Evolutionary conservation across 2,329 filamentous ascomycete species (phyloP), one percentile per base, ranked within the genome.

Genomic region (Neopestalotiopsis rosae): DNA sequence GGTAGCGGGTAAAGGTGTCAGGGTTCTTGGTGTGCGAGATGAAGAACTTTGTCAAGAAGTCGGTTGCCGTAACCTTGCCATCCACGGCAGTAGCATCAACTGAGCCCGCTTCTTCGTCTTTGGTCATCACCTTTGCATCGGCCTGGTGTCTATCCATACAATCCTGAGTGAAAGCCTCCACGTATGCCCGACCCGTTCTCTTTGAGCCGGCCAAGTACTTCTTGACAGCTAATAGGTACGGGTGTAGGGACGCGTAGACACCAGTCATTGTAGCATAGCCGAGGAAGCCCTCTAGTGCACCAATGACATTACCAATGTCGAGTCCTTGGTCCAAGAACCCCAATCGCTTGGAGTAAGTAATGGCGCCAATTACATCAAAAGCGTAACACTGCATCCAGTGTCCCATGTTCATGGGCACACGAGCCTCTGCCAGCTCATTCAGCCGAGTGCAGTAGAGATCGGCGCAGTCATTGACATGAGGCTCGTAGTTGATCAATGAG

Each of bases 401-500:
- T 13, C 42, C 66, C 62, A 71, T 56, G 38, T 79, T 74, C 13
- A 87, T 58, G 0, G 30, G 6, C n/a, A 61, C 3, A 4, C 56
- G 34, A 13, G n/a, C 30, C 6, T 58, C 45, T 1, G 73, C 70
- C 67, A 79, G 67, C 59, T 81, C 78, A 0, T 62, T 40, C 2
- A 81, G 74, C 1, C 77, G 72, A n/a, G 72, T 72, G 10, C 67
- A 49, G 63, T 79, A 77, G 0, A 81, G 42, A 3, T 74, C 72
- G 2, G 74, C 71, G 62, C 78, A 80, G 17, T 78, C 71, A 61
- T 80, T 74, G 0, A 81, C 79, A 66, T 73, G 80, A 0, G 74
- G 71, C 67, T 81, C 79, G 65, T 81, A 81, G 7, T 74, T 72
- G 2, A 81, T 71, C 17, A 81, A 69, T 1, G 76, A 70, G 1